phyloP scores from a whole-genome alignment of 2,329 filamentous ascomycete genomes.

The Neophaeococcomyces aloes region DNA sequence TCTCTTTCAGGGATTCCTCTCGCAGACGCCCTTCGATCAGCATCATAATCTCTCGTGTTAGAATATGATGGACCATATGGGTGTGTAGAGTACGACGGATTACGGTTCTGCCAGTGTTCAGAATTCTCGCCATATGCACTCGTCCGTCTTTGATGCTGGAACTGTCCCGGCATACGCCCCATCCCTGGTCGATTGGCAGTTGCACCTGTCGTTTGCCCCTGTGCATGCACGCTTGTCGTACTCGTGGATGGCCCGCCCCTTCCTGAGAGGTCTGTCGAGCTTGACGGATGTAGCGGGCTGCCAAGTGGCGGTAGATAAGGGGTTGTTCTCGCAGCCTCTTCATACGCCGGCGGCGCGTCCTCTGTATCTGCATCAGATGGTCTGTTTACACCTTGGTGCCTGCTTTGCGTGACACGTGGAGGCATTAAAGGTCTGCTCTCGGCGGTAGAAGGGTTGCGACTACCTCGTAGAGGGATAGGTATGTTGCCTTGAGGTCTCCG shows the following conservation, averaged over 20 bases:
- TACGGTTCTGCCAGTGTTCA: background rate
- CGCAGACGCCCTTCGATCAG: background rate
- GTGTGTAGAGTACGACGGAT: background rate
- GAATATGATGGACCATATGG: slow-evolving; percentile 1
- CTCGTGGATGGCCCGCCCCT: slow-evolving; percentile 14
- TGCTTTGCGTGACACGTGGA: slow-evolving; percentile 25
- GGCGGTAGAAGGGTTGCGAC: slow-evolving; percentile 13
- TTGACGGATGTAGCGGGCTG: slow-evolving; percentile 33
- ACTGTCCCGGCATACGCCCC: background rate
- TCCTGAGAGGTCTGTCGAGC: slow-evolving; percentile 8
- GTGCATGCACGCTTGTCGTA: slow-evolving; percentile 3
- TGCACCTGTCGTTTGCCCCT: slow-evolving; percentile 4
- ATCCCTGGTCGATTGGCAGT: background rate
- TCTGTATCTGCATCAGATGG: slow-evolving; percentile 32
- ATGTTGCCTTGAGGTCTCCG: slow-evolving; percentile 5
- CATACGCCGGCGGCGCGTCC: slow-evolving; percentile 53
- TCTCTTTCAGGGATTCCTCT: background rate
- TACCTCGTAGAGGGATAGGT: slow-evolving; percentile 9
- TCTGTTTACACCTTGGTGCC: slow-evolving; percentile 16
- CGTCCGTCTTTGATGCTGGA: background rate
- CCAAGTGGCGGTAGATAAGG: slow-evolving; percentile 43
- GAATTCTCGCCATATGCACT: slow-evolving; percentile 8
- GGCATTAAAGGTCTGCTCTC: slow-evolving; percentile 37
- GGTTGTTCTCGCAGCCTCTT: slow-evolving; percentile 50
- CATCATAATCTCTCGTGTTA: background rate